Percentiles rank a stretch among this genome's conserved stretches.
phyloP scores from a whole-genome alignment of 2,329 filamentous ascomycete species.

The Neocatenulostroma microsporum region DNA sequence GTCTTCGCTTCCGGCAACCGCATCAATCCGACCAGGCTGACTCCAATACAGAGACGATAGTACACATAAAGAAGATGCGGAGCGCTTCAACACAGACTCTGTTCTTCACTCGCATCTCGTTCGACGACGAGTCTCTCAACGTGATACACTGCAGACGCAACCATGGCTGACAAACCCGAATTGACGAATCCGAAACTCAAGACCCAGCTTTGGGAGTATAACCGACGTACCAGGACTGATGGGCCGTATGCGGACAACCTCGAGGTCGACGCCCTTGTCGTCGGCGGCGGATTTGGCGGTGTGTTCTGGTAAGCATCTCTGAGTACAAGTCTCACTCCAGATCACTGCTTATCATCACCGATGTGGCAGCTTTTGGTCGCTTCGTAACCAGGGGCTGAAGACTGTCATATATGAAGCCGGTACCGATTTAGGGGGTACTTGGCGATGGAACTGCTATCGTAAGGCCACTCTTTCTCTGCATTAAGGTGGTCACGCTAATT shows the following conservation, averaged over 20 bases:
- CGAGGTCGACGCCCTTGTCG: constrained; percentile 46
- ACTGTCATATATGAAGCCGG: constrained; percentile 23
- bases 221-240: constrained; percentile 6
- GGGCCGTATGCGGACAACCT: constrained; percentile 18
- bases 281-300: constrained; percentile 23
- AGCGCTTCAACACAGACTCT: too few species aligned
- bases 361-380: constrained; percentile 10
- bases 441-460: constrained; percentile 19
- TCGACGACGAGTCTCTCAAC: too few species aligned
- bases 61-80: too few species aligned
- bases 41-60: too few species aligned
- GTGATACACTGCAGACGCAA: too few species aligned
- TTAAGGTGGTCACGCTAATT: constrained; percentile 1
- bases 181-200: constrained; percentile 9
- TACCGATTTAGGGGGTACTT: constrained; percentile 22
- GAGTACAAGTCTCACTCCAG: too few species aligned
- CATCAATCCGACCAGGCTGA: too few species aligned
- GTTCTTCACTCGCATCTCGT: too few species aligned
- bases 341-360: too few species aligned
- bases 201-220: constrained; percentile 13
- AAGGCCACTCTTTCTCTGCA: constrained; percentile 5
- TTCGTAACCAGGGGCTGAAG: constrained; percentile 17
- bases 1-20: too few species aligned
- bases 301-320: too few species aligned
- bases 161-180: background rate